Base-by-base conservation (phyloP, 2,329 filamentous ascomycete species). In the Ophiostoma ulmi region DNA sequence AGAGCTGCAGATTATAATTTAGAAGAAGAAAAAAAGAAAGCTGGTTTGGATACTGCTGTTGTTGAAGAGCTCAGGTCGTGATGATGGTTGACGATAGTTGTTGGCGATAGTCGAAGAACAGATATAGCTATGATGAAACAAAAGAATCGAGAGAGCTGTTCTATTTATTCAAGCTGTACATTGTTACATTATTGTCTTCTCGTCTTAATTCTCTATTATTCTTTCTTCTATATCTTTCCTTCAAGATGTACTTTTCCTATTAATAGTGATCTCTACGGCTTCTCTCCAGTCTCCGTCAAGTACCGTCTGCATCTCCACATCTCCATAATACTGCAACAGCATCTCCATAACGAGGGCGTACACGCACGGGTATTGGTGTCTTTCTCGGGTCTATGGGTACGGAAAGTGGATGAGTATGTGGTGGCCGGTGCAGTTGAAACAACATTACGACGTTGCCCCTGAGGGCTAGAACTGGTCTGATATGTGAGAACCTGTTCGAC, bases 321-420 rank as follows among this genome's bases (percentile, higher is more conserved):
- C 61, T 64, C 61, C 61, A 64, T 64, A 64, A 39, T 64, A 64
- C 61, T 64, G 61, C 61, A 64, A 64, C 61, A 64, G 61, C 61
- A 39, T n/a, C 31, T 38, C 61, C 61, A 64, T 38, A n/a, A 7
- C 35, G 14, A 64, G 61, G 61, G 61, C 38, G 58, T 26, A 63
- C 61, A 64, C 61, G 61, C 38, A 64, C 61, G n/a, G 20, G 52
- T 26, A 58, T 58, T 58, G 52, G 52, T 48, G 38, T 48, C 44
- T 48, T 48, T n/a, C 17, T 48, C 44, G 20, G 58, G 61, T 31
- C 31, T 20, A 36, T 36, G 61, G 61, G 31, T 36, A 31, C 31
- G 31, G 35, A 20, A 26, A 65, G 63, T 65, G 63, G 63, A 65
- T 22, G 35, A 20, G 61, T 35, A 38, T n/a, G 36, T 20, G 36